Percentiles rank a stretch among this genome's conserved stretches.
Conservation (phyloP, 169 alveolate genomes). For the Plasmodium inui region DNA sequence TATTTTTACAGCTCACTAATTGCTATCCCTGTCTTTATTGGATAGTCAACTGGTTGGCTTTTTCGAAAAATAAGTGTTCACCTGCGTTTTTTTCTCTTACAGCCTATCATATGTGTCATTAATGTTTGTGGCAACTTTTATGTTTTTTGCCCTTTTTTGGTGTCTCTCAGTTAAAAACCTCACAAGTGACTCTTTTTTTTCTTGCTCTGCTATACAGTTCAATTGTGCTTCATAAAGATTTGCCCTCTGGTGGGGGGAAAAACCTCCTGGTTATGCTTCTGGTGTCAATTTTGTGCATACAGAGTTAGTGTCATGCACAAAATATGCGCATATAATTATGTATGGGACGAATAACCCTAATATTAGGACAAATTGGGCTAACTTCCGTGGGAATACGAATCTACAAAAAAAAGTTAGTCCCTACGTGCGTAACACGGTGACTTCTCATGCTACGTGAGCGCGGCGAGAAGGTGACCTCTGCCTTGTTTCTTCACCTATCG, state of each 20-base stretch:
- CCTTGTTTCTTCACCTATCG: not conserved
- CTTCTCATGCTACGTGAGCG: not conserved
- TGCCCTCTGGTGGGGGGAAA: not conserved
- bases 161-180: not conserved
- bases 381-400: not conserved
- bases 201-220: not conserved
- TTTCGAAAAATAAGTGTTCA: not conserved
- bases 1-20: not conserved
- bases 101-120: not conserved
- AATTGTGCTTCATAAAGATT: not conserved
- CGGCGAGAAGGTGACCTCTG: not conserved
- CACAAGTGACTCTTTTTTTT: not conserved
- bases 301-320: not conserved
- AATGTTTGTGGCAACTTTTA: not conserved
- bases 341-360: not conserved
- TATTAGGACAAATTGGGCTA: not conserved
- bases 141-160: not conserved
- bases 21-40: not conserved
- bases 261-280: not conserved
- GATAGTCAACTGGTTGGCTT: not conserved
- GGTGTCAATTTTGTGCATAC: not conserved
- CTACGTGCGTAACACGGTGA: not conserved
- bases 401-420: not conserved
- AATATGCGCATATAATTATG: not conserved
- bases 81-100: not conserved